phyloP scores from a whole-genome alignment of 2,329 filamentous ascomycete species.

The Metarhizium rileyi region DNA sequence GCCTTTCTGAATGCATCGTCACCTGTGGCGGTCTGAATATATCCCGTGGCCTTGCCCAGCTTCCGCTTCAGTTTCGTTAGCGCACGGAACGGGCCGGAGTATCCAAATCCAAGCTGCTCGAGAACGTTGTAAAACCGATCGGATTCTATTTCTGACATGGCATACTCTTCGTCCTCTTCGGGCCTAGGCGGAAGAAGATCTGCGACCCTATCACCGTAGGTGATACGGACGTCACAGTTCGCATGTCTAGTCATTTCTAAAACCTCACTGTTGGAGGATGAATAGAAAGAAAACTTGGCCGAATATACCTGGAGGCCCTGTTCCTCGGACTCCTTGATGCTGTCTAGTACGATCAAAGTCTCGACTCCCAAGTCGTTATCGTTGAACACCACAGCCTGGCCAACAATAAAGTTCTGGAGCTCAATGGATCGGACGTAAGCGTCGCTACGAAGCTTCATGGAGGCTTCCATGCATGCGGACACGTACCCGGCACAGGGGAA shows the following conservation, averaged over 20 bases:
- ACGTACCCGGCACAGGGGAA: conserved; percentile 29
- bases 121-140: background rate
- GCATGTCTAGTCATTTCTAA: too few relatives aligned
- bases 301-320: background rate
- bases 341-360: background rate
- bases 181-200: background rate
- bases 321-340: background rate
- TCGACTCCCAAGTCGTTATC: background rate
- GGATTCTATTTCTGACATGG: background rate
- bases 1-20: too few relatives aligned
- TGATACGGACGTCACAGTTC: too few relatives aligned
- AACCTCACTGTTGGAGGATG: too few relatives aligned
- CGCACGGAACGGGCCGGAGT: background rate
- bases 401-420: background rate
- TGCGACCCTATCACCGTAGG: too few relatives aligned
- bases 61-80: background rate
- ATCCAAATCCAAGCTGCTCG: background rate
- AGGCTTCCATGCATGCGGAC: conserved; percentile 17
- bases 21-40: too few relatives aligned
- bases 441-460: background rate
- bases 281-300: background rate
- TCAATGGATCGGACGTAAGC: background rate
- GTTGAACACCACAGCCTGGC: background rate
- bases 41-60: too few relatives aligned
- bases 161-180: background rate